Percentiles rank a stretch among this genome's conserved stretches.
Evolutionary conservation across 805 yeast genomes (phyloP).

Genomic region (Torulaspora quercuum): DNA sequence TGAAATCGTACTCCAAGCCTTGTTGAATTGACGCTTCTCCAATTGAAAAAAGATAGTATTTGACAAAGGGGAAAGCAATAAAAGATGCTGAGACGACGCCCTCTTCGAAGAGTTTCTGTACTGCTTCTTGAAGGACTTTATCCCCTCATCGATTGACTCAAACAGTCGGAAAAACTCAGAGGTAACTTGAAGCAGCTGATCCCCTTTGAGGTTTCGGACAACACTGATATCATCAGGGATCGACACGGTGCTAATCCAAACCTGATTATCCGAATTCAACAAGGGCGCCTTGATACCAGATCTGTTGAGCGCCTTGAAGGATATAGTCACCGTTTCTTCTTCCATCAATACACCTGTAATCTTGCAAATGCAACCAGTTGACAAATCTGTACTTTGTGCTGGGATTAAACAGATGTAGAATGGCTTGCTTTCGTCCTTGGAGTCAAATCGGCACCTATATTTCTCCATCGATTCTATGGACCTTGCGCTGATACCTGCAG

Average conservation of each 20-base stretch:
- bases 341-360: conserved; percentile 16
- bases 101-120: conserved; percentile 26
- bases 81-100: conserved; percentile 26
- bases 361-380: conserved; percentile 21
- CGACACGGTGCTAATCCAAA: conserved; percentile 19
- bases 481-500: conserved; percentile 45
- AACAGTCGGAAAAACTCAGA: conserved; percentile 8
- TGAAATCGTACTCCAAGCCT: conserved; percentile 39
- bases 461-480: conserved; percentile 28
- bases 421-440: conserved; percentile 37
- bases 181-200: conserved; percentile 1
- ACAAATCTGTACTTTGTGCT: conserved; percentile 13
- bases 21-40: conserved; percentile 44
- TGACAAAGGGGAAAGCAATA: conserved; percentile 58
- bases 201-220: conserved; percentile 31
- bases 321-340: conserved; percentile 16
- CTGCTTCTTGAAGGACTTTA: conserved; percentile 38
- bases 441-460: conserved; percentile 21
- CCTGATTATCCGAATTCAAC: conserved; percentile 15
- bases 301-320: conserved; percentile 23
- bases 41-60: conserved; percentile 56
- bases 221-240: conserved; percentile 37
- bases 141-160: conserved; percentile 18
- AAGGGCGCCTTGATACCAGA: conserved; percentile 19
- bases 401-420: conserved; percentile 32